phyloP scores from a whole-genome alignment of 2,329 filamentous ascomycete species.

The Colletotrichum lupini region DNA sequence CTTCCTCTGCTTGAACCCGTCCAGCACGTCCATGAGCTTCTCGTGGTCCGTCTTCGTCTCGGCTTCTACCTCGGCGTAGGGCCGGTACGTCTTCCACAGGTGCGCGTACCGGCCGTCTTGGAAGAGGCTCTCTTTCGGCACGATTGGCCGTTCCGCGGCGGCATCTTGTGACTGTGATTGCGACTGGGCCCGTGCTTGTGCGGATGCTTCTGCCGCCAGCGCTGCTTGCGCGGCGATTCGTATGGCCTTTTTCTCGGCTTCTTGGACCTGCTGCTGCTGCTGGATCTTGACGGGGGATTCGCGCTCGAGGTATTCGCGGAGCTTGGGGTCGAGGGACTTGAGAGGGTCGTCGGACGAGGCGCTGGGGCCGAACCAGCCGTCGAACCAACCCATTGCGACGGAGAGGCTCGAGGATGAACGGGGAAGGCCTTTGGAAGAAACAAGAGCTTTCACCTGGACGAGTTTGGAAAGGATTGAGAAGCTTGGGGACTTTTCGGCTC shows the following conservation, averaged over 20 bases:
- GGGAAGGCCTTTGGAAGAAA: background rate
- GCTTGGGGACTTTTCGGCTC: background rate
- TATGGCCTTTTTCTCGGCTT: conserved; percentile 17
- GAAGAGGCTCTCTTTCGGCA: conserved; percentile 64
- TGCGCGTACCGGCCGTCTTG: conserved; percentile 78
- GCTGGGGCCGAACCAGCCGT: conserved; percentile 58
- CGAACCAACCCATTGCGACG: conserved; percentile 66
- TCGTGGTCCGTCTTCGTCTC: conserved; percentile 81
- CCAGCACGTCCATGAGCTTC: conserved; percentile 81
- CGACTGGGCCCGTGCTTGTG: conserved; percentile 24
- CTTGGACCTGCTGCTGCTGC: conserved; percentile 34
- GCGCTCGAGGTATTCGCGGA: conserved; percentile 86
- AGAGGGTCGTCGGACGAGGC: conserved; percentile 67
- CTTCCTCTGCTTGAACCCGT: conserved; percentile 86
- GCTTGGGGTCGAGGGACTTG: conserved; percentile 81
- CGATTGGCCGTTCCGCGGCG: conserved; percentile 38
- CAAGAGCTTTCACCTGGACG: background rate
- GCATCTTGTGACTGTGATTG: conserved; percentile 9
- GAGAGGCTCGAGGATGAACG: background rate
- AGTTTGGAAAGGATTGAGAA: background rate
- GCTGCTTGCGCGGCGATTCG: conserved; percentile 37
- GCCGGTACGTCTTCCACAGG: conserved; percentile 91
- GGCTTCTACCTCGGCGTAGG: conserved; percentile 75
- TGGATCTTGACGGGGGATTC: conserved; percentile 81
- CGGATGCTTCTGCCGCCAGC: conserved; percentile 24